phyloP scores from a whole-genome alignment of 176 grass and related monocot species.

The Coix lacrymajobi region DNA sequence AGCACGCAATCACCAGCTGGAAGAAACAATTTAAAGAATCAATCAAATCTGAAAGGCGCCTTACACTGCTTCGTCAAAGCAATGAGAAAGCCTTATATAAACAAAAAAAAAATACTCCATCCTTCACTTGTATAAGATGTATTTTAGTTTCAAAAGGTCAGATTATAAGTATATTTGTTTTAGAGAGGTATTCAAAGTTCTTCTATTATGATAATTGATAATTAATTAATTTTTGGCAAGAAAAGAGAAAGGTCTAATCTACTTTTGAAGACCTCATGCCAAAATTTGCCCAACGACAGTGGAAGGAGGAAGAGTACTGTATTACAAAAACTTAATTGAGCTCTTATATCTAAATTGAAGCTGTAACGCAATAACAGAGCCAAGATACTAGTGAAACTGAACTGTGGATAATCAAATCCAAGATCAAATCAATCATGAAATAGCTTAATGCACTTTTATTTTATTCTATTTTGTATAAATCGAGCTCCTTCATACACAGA shows the following conservation, averaged over 20 bases:
- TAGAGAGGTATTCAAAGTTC: background rate
- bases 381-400: background rate
- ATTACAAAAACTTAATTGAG: background rate
- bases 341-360: background rate
- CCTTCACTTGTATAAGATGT: background rate
- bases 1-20: constrained; percentile 78
- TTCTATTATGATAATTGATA: background rate
- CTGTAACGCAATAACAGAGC: background rate
- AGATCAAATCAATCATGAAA: background rate
- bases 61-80: background rate
- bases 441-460: background rate
- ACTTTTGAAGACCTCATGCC: background rate
- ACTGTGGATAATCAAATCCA: background rate
- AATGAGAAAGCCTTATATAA: background rate
- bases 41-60: background rate
- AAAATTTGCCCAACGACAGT: background rate
- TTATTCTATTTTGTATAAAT: background rate
- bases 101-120: background rate
- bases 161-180: background rate
- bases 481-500: background rate
- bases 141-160: background rate
- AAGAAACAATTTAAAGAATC: constrained; percentile 25
- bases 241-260: background rate
- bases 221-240: background rate
- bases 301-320: background rate